Percentiles rank a stretch among this genome's conserved stretches.
These are phyloP conservation scores for Fusarium lateritium DNA, from an alignment of 2,329 filamentous ascomycete species.

Conservation along the genomic window DNA sequence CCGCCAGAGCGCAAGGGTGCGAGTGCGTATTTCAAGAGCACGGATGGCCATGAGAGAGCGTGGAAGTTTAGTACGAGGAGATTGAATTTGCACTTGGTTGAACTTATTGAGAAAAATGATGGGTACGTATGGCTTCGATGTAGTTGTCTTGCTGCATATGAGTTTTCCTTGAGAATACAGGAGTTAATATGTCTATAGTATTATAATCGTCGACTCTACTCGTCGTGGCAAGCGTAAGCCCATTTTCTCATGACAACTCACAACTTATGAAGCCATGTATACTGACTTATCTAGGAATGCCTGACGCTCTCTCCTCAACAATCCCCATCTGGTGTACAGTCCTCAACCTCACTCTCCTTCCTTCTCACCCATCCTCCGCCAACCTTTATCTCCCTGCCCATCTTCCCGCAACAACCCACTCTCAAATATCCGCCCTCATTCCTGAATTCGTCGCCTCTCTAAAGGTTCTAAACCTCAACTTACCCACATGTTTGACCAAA, in stretches of 20 bases:
- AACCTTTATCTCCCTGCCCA: constrained; percentile 79
- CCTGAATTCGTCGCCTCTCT: constrained; percentile 68
- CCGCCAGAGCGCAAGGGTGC: constrained; percentile 73
- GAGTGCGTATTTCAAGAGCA: constrained; percentile 97
- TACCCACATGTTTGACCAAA: constrained; percentile 73
- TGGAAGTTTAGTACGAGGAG: constrained; percentile 92
- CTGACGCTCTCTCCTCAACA: constrained; percentile 94
- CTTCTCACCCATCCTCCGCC: constrained; percentile 63
- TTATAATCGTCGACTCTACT: constrained; percentile 93
- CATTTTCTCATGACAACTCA: neutral
- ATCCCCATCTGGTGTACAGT: constrained; percentile 95
- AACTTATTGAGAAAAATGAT: constrained; percentile 74
- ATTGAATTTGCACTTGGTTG: constrained; percentile 86
- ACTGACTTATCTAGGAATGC: constrained; percentile 73
- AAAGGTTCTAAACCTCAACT: constrained; percentile 68
- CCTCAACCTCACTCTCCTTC: constrained; percentile 84
- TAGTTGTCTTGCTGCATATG: neutral
- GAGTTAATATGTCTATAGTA: constrained; percentile 58
- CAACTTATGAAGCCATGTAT: neutral
- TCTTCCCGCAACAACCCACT: constrained; percentile 79
- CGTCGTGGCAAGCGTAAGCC: constrained; percentile 84
- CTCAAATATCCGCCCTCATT: constrained; percentile 79
- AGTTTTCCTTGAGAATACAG: neutral
- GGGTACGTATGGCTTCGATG: constrained; percentile 66
- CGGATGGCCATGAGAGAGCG: constrained; percentile 90